Evolutionary conservation across 257 asterid species (phyloP).

Genomic region (Solanum piurae): DNA sequence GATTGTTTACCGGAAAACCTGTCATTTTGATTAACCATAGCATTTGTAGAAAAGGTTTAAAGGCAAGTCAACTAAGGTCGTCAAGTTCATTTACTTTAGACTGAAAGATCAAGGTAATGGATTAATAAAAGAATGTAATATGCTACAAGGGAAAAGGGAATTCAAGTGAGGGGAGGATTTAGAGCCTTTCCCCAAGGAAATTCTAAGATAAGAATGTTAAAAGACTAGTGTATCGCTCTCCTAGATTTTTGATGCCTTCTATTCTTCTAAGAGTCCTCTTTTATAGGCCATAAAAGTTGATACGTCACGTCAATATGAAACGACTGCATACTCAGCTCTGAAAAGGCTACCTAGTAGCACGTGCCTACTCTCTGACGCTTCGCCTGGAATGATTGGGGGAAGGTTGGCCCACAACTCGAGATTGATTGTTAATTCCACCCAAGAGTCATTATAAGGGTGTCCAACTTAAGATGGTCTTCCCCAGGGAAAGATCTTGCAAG

Average conservation of each 20-base stretch:
- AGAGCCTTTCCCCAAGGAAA: neutral
- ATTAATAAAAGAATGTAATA: neutral
- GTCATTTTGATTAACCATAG: neutral
- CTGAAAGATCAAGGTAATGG: neutral
- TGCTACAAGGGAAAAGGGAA: neutral
- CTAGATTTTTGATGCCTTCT: neutral
- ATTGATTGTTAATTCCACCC: neutral
- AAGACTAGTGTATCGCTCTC: neutral
- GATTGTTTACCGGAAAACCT: neutral
- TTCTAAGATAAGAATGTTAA: neutral
- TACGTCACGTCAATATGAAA: neutral
- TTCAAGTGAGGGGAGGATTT: neutral
- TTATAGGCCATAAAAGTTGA: neutral
- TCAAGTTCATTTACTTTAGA: neutral
- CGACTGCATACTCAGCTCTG: neutral
- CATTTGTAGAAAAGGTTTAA: neutral
- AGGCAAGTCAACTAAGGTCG: neutral
- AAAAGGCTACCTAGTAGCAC: neutral
- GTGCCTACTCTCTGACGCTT: neutral
- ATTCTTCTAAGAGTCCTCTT: neutral
- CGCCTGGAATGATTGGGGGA: neutral
- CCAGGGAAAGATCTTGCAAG: neutral
- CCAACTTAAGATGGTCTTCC: neutral
- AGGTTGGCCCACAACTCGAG: neutral
- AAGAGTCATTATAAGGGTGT: neutral